phyloP scores from a whole-genome alignment of 768 basidiomycete genomes.

The Suillus cothurnatus region DNA sequence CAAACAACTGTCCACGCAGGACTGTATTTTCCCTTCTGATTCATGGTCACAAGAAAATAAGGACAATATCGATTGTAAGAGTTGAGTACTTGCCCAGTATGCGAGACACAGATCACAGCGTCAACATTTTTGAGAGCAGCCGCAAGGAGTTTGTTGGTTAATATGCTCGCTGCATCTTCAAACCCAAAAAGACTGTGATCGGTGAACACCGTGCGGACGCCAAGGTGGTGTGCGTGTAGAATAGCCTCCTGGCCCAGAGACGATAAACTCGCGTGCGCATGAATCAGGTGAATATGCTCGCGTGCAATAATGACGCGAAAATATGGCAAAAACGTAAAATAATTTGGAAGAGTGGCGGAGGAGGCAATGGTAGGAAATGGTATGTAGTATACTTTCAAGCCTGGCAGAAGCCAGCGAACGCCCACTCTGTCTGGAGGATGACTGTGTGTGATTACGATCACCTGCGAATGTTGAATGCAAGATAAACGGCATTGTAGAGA shows the following conservation, averaged over 20 bases:
- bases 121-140: slow-evolving; percentile 90
- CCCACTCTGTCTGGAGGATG: slow-evolving; percentile 86
- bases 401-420: slow-evolving; percentile 84
- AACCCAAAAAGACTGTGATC: slow-evolving; percentile 98
- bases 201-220: slow-evolving; percentile 90
- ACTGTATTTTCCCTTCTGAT: slow-evolving; percentile 96
- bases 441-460: slow-evolving; percentile 93
- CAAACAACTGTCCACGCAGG: slow-evolving; percentile 78
- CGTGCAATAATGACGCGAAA: slow-evolving; percentile 85
- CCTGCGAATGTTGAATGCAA: slow-evolving; percentile 44
- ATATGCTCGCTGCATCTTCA: slow-evolving; percentile 94
- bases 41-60: slow-evolving; percentile 4
- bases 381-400: slow-evolving; percentile 92
- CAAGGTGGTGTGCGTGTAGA: slow-evolving; percentile 84
- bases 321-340: slow-evolving; percentile 90
- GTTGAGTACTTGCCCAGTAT: slow-evolving; percentile 74
- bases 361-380: slow-evolving; percentile 89
- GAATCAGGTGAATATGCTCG: slow-evolving; percentile 85
- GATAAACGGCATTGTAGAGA: background rate
- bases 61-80: background rate
- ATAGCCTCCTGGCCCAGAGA: slow-evolving; percentile 92
- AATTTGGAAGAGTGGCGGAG: slow-evolving; percentile 92
- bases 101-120: slow-evolving; percentile 93
- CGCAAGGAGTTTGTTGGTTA: slow-evolving; percentile 94
- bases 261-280: slow-evolving; percentile 90